phyloP scores from a whole-genome alignment of 441 rosid species.

The Omphalea diandra region DNA sequence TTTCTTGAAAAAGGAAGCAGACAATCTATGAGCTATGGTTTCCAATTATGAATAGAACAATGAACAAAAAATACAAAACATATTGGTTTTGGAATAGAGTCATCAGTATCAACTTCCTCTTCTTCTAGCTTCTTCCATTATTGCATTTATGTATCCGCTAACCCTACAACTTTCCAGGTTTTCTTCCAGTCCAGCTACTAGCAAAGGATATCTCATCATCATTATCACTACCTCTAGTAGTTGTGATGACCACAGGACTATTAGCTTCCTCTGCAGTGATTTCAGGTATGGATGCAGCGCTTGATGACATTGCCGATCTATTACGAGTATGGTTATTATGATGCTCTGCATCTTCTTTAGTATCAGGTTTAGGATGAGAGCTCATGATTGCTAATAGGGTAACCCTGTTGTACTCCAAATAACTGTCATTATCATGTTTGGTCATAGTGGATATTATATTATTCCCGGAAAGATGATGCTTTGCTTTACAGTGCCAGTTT shows the following conservation, averaged over 20 bases:
- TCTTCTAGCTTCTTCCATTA: not conserved
- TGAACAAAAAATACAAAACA: not conserved
- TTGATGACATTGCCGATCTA: not conserved
- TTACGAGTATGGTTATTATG: not conserved
- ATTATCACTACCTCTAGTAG: constrained; percentile 4
- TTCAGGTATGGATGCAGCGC: not conserved
- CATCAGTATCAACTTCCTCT: not conserved
- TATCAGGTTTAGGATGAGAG: not conserved
- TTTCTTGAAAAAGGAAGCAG: no score
- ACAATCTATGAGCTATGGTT: not conserved
- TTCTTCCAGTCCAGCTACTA: constrained; percentile 35
- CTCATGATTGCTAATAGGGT: not conserved
- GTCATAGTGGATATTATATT: not conserved
- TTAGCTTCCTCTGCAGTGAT: constrained; percentile 16
- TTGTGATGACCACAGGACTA: no score
- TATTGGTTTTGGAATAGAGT: no score
- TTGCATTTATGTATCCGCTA: constrained; percentile 4
- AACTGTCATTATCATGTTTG: not conserved
- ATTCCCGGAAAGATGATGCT: constrained; percentile 7
- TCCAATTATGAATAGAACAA: not conserved
- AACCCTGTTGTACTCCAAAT: not conserved
- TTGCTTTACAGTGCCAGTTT: constrained; percentile 27
- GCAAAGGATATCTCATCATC: constrained; percentile 33
- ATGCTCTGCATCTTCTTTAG: not conserved
- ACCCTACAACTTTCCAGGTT: not conserved